Evolutionary conservation across 176 grass and related monocot genomes (phyloP).

Genomic region (Carex myosuroides): DNA sequence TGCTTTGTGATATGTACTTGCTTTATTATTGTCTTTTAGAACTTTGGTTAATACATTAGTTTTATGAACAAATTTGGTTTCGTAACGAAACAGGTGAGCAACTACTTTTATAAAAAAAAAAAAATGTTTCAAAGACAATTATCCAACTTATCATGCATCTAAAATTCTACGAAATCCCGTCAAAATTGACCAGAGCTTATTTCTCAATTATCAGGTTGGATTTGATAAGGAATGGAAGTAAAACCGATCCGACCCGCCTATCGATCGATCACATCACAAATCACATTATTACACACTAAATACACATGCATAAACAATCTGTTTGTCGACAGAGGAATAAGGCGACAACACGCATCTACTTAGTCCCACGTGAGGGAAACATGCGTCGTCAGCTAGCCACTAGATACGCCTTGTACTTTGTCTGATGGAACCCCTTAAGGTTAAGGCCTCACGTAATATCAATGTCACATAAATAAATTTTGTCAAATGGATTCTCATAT

Average conservation of each 20-base stretch:
- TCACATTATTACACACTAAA: neutral
- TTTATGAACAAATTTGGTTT: no score
- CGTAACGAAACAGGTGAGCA: no score
- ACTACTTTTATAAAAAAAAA: no score
- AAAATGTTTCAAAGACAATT: no score
- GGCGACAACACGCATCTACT: neutral
- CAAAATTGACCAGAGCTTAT: no score
- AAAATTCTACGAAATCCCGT: no score
- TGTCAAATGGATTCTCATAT: neutral
- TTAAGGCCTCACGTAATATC: neutral
- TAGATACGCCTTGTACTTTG: neutral
- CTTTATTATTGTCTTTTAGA: no score
- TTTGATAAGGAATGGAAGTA: neutral
- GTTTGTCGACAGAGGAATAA: neutral
- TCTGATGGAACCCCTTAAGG: neutral
- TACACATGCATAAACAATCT: neutral
- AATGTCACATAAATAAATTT: neutral
- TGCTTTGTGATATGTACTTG: no score
- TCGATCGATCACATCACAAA: neutral
- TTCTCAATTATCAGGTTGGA: neutral
- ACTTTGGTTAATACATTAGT: no score
- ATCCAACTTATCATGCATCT: no score
- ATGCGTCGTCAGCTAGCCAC: neutral
- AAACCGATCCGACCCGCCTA: neutral
- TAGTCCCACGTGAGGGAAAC: constrained; percentile 2